Base-by-base conservation (phyloP, 805 yeast genomes). In the Ogataea kodamae region DNA sequence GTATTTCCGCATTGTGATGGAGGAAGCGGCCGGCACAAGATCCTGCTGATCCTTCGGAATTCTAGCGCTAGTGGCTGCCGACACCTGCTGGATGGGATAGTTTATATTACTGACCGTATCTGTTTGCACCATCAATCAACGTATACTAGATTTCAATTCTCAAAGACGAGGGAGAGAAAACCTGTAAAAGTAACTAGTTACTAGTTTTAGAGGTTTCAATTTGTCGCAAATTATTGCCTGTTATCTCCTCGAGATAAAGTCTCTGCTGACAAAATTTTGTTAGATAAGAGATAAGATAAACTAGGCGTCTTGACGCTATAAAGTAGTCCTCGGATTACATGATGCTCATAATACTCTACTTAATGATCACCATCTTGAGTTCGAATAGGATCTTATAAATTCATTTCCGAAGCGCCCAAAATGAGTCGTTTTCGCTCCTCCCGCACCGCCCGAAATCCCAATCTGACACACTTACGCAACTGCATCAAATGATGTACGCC, bases 1-100 rank as follows among this genome's bases (percentile, higher is more conserved):
- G 52, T 84, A 84, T 46, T 76, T 76, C 48, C 72, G 69, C 29
- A 48, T 53, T 9, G 41, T 29, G 16, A 59, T 57, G 12, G 35
- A 8, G 4, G 32, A 27, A 3, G 19, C 16, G 15, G 29, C 20
- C 5, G 62, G 58, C 5, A 57, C 37, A 16, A 46, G 33, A 3
- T 40, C 33, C 12, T 37, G 33, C 38, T 50, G 54, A 22, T 51
- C 54, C 29, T 28, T 26, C 1, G 55, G 51, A 5, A 50, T 42
- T 26, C 30, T 26, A 1, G 37, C 21, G 13, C 20, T 14, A 4
- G 46, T 25, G 11, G 39, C 44, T 1, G 27, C n/a, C 3, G 58
- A 40, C 6, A 44, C 29, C 11, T 34, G 30, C 17, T 43, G 45
- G 21, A 58, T 46, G 4, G 62, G 61, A 28, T 42, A 57, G 31